These are phyloP conservation scores for Drosera capensis DNA, from an alignment of 148 eudicot genomes.

Conservation along the genomic window DNA sequence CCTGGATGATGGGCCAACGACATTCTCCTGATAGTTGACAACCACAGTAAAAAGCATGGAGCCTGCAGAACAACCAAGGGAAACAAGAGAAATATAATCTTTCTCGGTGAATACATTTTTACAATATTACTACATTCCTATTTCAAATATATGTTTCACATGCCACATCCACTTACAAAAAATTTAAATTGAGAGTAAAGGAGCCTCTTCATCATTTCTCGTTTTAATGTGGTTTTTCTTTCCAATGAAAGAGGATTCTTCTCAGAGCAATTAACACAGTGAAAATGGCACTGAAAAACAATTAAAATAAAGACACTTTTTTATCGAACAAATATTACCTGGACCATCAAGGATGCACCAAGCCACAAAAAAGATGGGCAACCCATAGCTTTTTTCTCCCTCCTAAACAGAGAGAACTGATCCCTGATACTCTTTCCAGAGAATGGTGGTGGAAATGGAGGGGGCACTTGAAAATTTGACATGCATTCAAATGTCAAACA, in stretches of 20 bases:
- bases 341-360: constrained; percentile 32
- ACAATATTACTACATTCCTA: neutral
- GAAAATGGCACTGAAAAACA: neutral
- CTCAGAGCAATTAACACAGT: no score
- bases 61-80: constrained; percentile 35
- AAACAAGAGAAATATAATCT: constrained; percentile 1
- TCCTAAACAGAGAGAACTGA: constrained; percentile 43
- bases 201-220: no score
- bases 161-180: no score
- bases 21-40: constrained; percentile 62
- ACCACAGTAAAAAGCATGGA: constrained; percentile 77
- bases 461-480: constrained; percentile 76
- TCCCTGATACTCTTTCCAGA: constrained; percentile 57
- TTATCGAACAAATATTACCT: constrained; percentile 26
- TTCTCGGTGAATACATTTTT: neutral
- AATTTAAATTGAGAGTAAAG: no score
- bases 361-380: constrained; percentile 86
- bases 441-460: constrained; percentile 83
- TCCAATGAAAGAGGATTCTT: neutral
- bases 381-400: constrained; percentile 48
- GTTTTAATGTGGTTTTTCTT: neutral
- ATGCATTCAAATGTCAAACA: constrained; percentile 19
- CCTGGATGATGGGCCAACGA: constrained; percentile 73
- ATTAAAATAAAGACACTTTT: neutral
- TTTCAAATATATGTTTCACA: neutral